phyloP scores from a whole-genome alignment of 352 stramenopile species.

The Phytophthora podocarpi region DNA sequence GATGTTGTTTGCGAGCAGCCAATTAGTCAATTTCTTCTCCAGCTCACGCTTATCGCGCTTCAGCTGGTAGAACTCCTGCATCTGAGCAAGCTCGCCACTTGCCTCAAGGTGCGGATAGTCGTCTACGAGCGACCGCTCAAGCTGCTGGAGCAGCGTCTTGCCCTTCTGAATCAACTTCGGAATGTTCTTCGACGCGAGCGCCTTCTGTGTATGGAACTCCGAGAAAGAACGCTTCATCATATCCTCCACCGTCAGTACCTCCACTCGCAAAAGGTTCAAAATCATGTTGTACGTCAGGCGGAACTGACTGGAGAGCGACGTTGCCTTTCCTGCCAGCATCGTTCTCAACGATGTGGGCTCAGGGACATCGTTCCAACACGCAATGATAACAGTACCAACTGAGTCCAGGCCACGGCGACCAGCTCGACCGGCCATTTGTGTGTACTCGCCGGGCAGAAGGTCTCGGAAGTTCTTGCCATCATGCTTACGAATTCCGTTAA shows the following conservation, averaged over 20 bases:
- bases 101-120: conserved; percentile 69
- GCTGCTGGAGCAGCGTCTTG: conserved; percentile 52
- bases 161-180: conserved; percentile 75
- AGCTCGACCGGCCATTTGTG: conserved; percentile 98
- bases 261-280: conserved; percentile 94
- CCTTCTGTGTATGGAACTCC: conserved; percentile 95
- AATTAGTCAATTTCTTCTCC: conserved; percentile 75
- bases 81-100: conserved; percentile 61
- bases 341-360: conserved; percentile 92
- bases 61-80: conserved; percentile 72
- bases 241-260: conserved; percentile 90
- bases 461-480: conserved; percentile 94
- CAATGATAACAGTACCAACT: conserved; percentile 98
- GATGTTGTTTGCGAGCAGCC: conserved; percentile 70
- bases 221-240: conserved; percentile 99
- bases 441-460: conserved; percentile 90
- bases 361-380: conserved; percentile 97
- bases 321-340: conserved; percentile 96
- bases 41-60: conserved; percentile 74
- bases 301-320: conserved; percentile 97
- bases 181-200: conserved; percentile 78
- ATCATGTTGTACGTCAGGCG: conserved; percentile 99
- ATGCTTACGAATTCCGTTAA: conserved; percentile 98
- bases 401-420: conserved; percentile 97
- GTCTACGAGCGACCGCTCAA: conserved; percentile 53